Percentiles rank a stretch among this genome's conserved stretches.
phyloP scores from a whole-genome alignment of 2,329 filamentous ascomycete species.

The Diaporthe aspalathi region DNA sequence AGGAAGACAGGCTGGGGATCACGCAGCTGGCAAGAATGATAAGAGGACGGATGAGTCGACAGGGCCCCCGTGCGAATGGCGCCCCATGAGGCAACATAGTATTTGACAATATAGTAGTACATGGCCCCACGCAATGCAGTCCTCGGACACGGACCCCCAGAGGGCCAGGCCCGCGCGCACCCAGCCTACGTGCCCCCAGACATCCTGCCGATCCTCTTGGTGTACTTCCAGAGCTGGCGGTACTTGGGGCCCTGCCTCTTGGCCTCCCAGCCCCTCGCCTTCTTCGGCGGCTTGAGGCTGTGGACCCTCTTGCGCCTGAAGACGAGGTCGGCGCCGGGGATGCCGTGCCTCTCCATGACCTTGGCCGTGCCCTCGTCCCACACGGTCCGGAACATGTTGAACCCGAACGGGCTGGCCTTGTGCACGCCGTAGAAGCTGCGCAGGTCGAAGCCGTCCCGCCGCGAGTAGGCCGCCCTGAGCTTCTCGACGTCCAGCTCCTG shows the following conservation, averaged over 20 bases:
- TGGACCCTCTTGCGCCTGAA: slow-evolving; percentile 84
- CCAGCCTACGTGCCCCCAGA: slow-evolving; percentile 35
- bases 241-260: slow-evolving; percentile 74
- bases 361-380: slow-evolving; percentile 91
- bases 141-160: not conserved
- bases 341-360: slow-evolving; percentile 84
- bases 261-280: slow-evolving; percentile 73
- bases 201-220: slow-evolving; percentile 61
- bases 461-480: slow-evolving; percentile 64
- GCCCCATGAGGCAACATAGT: slow-evolving; percentile 5
- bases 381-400: slow-evolving; percentile 85
- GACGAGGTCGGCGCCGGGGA: slow-evolving; percentile 83
- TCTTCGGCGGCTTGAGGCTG: slow-evolving; percentile 71
- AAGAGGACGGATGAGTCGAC: not conserved
- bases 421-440: slow-evolving; percentile 80
- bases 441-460: slow-evolving; percentile 77
- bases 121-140: not conserved
- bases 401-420: slow-evolving; percentile 78
- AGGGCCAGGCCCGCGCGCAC: not conserved
- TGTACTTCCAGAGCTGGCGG: slow-evolving; percentile 73
- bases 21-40: not conserved
- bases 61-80: not conserved
- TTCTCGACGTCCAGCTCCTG: slow-evolving; percentile 67
- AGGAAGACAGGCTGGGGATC: not conserved
- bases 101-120: slow-evolving; percentile 19